These are phyloP conservation scores for Phytophthora citricola DNA, from an alignment of 352 stramenopile genomes.

Conservation along the genomic window DNA sequence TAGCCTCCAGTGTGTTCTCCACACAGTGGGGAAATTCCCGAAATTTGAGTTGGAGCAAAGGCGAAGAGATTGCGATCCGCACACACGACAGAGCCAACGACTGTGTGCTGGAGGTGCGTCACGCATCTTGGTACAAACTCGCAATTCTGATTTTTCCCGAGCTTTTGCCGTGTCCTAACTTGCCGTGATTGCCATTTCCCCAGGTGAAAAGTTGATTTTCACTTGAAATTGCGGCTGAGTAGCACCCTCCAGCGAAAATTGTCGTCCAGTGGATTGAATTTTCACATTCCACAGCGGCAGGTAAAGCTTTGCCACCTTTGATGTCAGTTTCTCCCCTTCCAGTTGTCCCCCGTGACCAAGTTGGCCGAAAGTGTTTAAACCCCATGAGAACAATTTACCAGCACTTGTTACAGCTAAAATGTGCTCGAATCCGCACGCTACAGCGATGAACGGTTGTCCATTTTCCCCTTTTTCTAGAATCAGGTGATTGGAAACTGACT, in stretches of 20 bases:
- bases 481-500: constrained; percentile 28
- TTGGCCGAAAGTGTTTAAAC: constrained; percentile 83
- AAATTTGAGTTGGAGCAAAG: constrained; percentile 69
- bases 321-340: constrained; percentile 25
- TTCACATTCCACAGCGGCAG: constrained; percentile 16
- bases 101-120: constrained; percentile 39
- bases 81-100: constrained; percentile 60
- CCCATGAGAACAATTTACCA: constrained; percentile 76
- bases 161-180: constrained; percentile 49
- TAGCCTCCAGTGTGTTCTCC: constrained; percentile 67
- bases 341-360: constrained; percentile 58
- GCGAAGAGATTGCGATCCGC: constrained; percentile 52
- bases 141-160: constrained; percentile 2
- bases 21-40: constrained; percentile 48
- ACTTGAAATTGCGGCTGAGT: constrained; percentile 57
- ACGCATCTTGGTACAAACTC: constrained; percentile 51
- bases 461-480: constrained; percentile 40
- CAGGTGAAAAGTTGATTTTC: constrained; percentile 60
- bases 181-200: constrained; percentile 58
- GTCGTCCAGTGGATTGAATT: constrained; percentile 43
- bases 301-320: constrained; percentile 35
- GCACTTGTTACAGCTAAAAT: constrained; percentile 62
- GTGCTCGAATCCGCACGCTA: constrained; percentile 76
- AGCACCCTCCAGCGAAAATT: constrained; percentile 66
- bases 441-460: constrained; percentile 51